These are phyloP conservation scores for Pleurotus platypus DNA, from an alignment of 768 basidiomycete genomes.

Conservation along the genomic window DNA sequence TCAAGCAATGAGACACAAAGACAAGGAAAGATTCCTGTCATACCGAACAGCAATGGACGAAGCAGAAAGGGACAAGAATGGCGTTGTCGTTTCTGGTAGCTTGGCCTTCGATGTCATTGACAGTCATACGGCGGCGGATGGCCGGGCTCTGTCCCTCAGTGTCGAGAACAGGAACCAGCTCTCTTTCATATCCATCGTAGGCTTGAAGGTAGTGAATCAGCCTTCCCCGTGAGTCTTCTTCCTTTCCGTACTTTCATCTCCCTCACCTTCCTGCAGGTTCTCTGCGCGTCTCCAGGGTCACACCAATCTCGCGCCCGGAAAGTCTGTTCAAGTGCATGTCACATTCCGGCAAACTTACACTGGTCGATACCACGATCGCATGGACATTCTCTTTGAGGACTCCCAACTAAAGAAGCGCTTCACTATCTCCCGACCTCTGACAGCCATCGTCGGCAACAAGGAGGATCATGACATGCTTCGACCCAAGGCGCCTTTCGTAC, in stretches of 20 bases:
- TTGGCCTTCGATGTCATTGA: slow-evolving; percentile 53
- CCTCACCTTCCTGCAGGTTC: slow-evolving; percentile 19
- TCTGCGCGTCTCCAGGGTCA: slow-evolving; percentile 16
- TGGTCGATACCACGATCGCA: slow-evolving; percentile 43
- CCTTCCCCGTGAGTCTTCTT: slow-evolving; percentile 20
- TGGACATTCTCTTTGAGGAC: slow-evolving; percentile 46
- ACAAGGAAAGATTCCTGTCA: slow-evolving; percentile 31
- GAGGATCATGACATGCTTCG: slow-evolving; percentile 47
- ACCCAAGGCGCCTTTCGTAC: slow-evolving; percentile 40
- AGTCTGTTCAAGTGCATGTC: slow-evolving; percentile 24
- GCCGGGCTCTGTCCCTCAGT: slow-evolving; percentile 13
- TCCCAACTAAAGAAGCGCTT: slow-evolving; percentile 29
- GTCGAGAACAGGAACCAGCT: slow-evolving; percentile 26
- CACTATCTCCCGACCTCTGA: slow-evolving; percentile 41
- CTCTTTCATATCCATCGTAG: slow-evolving; percentile 24
- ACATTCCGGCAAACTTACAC: slow-evolving; percentile 30
- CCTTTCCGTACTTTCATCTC: background rate
- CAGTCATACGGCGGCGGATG: slow-evolving; percentile 21
- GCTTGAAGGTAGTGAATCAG: slow-evolving; percentile 24
- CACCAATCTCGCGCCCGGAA: slow-evolving; percentile 16
- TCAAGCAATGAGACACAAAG: slow-evolving; percentile 24
- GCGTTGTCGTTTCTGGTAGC: slow-evolving; percentile 37
- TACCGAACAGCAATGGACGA: slow-evolving; percentile 47
- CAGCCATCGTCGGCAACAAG: slow-evolving; percentile 43
- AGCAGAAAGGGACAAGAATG: slow-evolving; percentile 54